Base-by-base conservation (phyloP, 176 grass and related monocot genomes). In the Oryza glaberrima region DNA sequence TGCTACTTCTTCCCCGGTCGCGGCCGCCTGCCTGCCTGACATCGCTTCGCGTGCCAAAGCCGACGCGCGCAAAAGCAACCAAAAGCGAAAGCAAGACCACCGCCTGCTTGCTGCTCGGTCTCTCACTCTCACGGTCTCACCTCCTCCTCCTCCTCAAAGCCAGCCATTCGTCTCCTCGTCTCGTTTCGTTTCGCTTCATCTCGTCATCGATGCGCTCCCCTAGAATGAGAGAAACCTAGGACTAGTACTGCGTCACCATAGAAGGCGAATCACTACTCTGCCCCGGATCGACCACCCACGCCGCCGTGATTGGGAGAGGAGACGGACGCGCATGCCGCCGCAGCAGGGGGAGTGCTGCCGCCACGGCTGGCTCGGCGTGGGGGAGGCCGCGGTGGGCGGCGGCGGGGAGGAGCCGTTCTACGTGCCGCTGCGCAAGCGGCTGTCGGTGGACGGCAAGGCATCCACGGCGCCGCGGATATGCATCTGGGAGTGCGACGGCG, bases 401-500 rank as follows among this genome's bases (percentile, higher is more conserved):
- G 36, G 36, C 36, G 36, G 36, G 6, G 36, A 38, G 67, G 40
- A 78, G n/a, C 84, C 88, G 66, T 82, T 74, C 65, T 88, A 84
- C 82, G 34, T 82, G 65, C 90, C 81, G 72, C 66, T 73, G 73
- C 90, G 86, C 26, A 90, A 90, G 75, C 88, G 88, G 47, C 63
- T 90, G 38, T 90, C 88, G 38, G 84, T 90, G 60, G 88, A 90
- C 80, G 84, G 75, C 11, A 90, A 90, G 75, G 46, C 40, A 41
- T 41, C 73, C 47, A 47, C 75, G 60, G 73, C 72, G 30, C 90
- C 90, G 79, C 75, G 88, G 88, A 93, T 95, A 77, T 95, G 90
- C 91, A 95, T 95, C 83, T 95, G 93, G 93, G 93, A 95, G 81
- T 95, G 84, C 26, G 93, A 95, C 67, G 88, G 86, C 79, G 93